Evolutionary conservation across 225 moss, liverwort and hornwort species (phyloP), one percentile per base, ranked within the genome.

Genomic region (Physcomitrium patens): DNA sequence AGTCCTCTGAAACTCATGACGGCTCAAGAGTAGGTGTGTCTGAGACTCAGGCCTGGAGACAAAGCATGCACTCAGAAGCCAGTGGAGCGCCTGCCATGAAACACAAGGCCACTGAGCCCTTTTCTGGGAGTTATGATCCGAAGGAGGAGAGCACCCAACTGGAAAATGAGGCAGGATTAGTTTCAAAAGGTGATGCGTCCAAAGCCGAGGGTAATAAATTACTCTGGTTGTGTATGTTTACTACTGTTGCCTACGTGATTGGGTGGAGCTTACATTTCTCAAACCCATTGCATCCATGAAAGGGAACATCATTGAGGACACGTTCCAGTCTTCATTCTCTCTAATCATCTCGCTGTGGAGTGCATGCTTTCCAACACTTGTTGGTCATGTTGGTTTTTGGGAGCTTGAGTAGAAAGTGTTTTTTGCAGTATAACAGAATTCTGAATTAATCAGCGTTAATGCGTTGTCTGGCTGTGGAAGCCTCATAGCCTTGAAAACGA

Each of bases 191-290:
- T 54, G 68, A 72, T 65, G 31, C 31, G 7, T 51, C 72, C 0
- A 86, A 83, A 44, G 70, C 73, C 9, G 91, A 89, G 70, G 79
- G 87, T 7, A 89, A 82, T 72, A 91, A 92, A 71, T 72, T 94
- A 17, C 81, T 94, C 68, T 96, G 89, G 96, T 78, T 96, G 71
- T 89, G 89, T 76, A 78, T 96, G 70, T 79, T 94, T 26, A 94
- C 94, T 0, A 94, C 92, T 58, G 68, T 94, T 11, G 94, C 94
- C 68, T 96, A 94, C 74, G 77, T 96, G 62, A 60, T 94, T 60
- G 96, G 96, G 62, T 91, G 86, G 72, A 91, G 94, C 78, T 82
- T 96, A 58, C 92, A 96, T 71, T 77, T 94, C 31, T 84, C 92
- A n/a, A 96, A 92, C 81, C 96, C 96, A 45, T 68, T 96, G 58